Percentiles rank a stretch among this genome's conserved stretches.
phyloP scores from a whole-genome alignment of 352 stramenopile genomes.

The Pythium apleroticum region DNA sequence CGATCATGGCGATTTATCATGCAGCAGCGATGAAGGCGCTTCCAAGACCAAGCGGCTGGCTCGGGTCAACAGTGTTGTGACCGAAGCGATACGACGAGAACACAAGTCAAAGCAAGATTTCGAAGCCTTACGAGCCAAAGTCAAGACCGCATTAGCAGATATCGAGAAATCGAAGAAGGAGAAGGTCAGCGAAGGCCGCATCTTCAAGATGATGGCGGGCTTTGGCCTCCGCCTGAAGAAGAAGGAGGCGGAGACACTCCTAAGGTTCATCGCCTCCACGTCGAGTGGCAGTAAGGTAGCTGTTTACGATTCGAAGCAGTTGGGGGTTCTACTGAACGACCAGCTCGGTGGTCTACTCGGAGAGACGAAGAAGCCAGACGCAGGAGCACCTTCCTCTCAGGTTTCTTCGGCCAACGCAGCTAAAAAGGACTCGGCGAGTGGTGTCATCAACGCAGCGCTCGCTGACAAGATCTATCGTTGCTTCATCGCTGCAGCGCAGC shows the following conservation, averaged over 20 bases:
- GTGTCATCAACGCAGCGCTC: slow-evolving; percentile 27
- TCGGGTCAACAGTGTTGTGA: slow-evolving; percentile 29
- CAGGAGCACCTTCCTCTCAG: background rate
- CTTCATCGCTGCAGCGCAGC: slow-evolving; percentile 64
- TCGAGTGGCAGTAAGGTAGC: slow-evolving; percentile 24
- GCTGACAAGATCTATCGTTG: slow-evolving; percentile 66
- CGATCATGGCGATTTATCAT: slow-evolving; percentile 31
- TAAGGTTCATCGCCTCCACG: slow-evolving; percentile 38
- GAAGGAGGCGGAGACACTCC: slow-evolving; percentile 46
- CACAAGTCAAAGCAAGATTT: slow-evolving; percentile 40
- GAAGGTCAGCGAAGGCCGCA: slow-evolving; percentile 47
- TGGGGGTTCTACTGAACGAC: slow-evolving; percentile 13
- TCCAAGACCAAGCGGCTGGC: slow-evolving; percentile 30
- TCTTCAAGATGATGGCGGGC: slow-evolving; percentile 59
- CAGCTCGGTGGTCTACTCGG: slow-evolving; percentile 17
- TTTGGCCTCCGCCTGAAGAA: slow-evolving; percentile 48
- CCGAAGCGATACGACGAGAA: slow-evolving; percentile 36
- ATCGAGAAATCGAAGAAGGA: slow-evolving; percentile 28
- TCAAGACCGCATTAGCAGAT: slow-evolving; percentile 20
- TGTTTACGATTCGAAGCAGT: slow-evolving; percentile 34
- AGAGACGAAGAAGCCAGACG: slow-evolving; percentile 17
- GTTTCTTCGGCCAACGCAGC: background rate
- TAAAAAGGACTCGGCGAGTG: slow-evolving; percentile 4
- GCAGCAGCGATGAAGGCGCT: slow-evolving; percentile 38
- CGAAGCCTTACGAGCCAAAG: slow-evolving; percentile 33